Evolutionary conservation across 257 asterid genomes (phyloP).

Genomic region (Lavandula angustifolia): DNA sequence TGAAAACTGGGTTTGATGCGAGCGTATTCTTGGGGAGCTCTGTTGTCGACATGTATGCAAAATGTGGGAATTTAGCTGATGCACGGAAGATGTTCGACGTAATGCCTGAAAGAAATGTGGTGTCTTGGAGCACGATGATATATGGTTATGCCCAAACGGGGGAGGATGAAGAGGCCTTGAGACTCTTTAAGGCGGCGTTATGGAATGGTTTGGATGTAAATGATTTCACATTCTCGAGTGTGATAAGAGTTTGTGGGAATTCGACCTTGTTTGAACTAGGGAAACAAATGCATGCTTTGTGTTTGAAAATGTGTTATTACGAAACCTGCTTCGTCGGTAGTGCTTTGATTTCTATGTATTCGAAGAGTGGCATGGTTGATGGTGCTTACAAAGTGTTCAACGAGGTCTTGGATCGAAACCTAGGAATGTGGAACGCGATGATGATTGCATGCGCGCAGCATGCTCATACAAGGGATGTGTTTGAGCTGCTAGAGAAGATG

Average conservation of each 20-base stretch:
- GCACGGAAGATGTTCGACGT: conserved; percentile 81
- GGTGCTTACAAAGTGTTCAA: conserved; percentile 65
- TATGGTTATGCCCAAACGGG: conserved; percentile 76
- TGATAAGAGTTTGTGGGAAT: conserved; percentile 80
- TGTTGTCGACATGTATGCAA: conserved; percentile 74
- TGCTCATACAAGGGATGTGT: conserved; percentile 52
- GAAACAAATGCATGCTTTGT: conserved; percentile 71
- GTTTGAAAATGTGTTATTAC: conserved; percentile 61
- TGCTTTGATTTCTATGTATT: conserved; percentile 73
- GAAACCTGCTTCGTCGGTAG: conserved; percentile 68
- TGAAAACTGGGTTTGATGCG: conserved; percentile 52
- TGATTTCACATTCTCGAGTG: conserved; percentile 81
- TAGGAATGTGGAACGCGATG: conserved; percentile 86
- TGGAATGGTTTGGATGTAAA: conserved; percentile 56
- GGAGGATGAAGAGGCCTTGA: conserved; percentile 68
- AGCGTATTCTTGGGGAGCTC: conserved; percentile 81
- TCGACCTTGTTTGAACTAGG: conserved; percentile 73
- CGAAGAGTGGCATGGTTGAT: conserved; percentile 75
- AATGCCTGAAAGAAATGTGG: conserved; percentile 84
- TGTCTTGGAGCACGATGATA: conserved; percentile 88
- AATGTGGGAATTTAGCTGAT: conserved; percentile 54
- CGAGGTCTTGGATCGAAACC: conserved; percentile 53
- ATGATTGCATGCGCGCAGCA: conserved; percentile 81
- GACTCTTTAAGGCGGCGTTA: conserved; percentile 66
- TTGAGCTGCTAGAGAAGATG: conserved; percentile 63